Base-by-base conservation (phyloP, 371 early-diverging fungal species). In the Mucor saturninus region DNA sequence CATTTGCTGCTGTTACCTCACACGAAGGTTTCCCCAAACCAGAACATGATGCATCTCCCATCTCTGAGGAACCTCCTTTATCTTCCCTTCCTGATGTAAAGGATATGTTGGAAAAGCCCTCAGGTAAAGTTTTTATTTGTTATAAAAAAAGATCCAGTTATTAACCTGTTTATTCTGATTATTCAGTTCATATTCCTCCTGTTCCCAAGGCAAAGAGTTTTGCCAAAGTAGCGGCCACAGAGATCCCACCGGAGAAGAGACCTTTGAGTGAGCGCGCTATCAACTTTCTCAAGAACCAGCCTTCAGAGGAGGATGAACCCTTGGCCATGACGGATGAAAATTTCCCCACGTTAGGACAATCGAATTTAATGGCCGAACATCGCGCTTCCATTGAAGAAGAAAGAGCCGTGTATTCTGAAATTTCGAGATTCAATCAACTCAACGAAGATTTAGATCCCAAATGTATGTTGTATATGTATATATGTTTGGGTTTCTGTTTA, bases 41-140 rank as follows among this genome's bases (percentile, higher is more conserved):
- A 13, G 56, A 68, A n/a, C 57, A 56, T 29, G 62, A 65, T 13
- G 42, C 51, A 8, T 31, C 68, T 55, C 50, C 49, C 9, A 21
- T 30, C 5, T 32, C 9, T n/a, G 43, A 42, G 10, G 26, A 37
- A 14, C 56, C 26, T 35, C 59, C 61, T 11, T 63, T 80, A 26
- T 77, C 77, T 8, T 55, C 58, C 31, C 30, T 77, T 43, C 80
- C 80, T 35, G 77, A 76, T 61, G 75, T 80, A 9, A 80, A 76
- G 32, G 80, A 80, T 39, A 73, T 80, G 77, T 49, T 77, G 10
- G 6, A 68, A 11, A 42, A 75, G 7, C 68, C 71, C 32, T 73
- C 75, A 10, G 50, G 50, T 50, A 50, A 50, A 9, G 21, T 21
- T 21, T 21, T 21, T 21, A 21, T 21, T 21, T 21, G 21, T 21